These are phyloP conservation scores for Hypericum androsaemum DNA, from an alignment of 345 rosid species.

Conservation along the genomic window DNA sequence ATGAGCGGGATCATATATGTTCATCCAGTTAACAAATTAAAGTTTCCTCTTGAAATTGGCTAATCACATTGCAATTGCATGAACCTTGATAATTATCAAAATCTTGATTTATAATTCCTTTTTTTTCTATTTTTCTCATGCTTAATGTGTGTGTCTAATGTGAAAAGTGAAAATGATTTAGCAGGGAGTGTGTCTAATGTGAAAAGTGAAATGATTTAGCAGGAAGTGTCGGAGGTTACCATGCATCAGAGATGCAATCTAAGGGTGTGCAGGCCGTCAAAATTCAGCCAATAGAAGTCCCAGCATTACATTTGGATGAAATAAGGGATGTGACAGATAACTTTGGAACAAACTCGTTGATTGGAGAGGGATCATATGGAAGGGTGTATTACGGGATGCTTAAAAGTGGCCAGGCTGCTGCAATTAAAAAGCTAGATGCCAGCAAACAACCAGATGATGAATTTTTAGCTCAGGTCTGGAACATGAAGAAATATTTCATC, in stretches of 20 bases:
- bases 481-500: neutral
- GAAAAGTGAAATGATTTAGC: slow-evolving; percentile 2
- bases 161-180: neutral
- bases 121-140: too few species aligned
- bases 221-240: slow-evolving; percentile 41
- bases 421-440: slow-evolving; percentile 85
- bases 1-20: neutral
- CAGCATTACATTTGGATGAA: slow-evolving; percentile 42
- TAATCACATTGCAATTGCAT: too few species aligned
- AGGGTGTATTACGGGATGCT: slow-evolving; percentile 70
- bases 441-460: slow-evolving; percentile 89
- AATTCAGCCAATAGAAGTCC: slow-evolving; percentile 64
- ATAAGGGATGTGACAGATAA: slow-evolving; percentile 56
- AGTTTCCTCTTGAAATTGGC: too few species aligned
- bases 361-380: slow-evolving; percentile 93
- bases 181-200: slow-evolving; percentile 24
- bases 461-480: slow-evolving; percentile 67
- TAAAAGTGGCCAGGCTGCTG: slow-evolving; percentile 52
- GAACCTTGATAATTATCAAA: too few species aligned
- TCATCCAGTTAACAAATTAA: too few species aligned
- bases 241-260: slow-evolving; percentile 41
- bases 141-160: too few species aligned
- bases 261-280: slow-evolving; percentile 46
- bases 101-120: too few species aligned
- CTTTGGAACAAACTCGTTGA: slow-evolving; percentile 53